Evolutionary conservation across 2,329 filamentous ascomycete genomes (phyloP).

Genomic region (Hypoxylon sp.): DNA sequence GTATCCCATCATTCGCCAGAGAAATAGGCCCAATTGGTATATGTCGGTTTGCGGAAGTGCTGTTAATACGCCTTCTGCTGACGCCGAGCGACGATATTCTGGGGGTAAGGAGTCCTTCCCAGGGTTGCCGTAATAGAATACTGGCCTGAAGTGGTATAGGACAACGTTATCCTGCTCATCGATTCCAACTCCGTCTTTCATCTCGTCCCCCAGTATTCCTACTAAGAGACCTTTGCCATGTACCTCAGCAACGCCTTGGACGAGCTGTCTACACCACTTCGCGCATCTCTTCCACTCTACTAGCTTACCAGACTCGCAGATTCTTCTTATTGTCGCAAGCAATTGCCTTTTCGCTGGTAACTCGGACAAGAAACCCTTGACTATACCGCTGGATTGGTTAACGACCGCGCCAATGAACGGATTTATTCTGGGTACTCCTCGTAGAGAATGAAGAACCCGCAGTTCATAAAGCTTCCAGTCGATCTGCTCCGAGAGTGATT

Average conservation of each 20-base stretch:
- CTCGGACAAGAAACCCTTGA: not conserved
- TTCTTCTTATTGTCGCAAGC: not conserved
- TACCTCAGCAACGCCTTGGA: not conserved
- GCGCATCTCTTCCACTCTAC: not conserved
- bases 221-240: not conserved
- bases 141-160: not conserved
- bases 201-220: not conserved
- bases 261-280: not conserved
- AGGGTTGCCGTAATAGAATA: not conserved
- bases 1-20: not conserved
- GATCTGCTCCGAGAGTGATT: not conserved
- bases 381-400: not conserved
- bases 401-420: not conserved
- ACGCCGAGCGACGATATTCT: not conserved
- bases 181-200: not conserved
- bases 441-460: not conserved
- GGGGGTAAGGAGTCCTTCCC: not conserved
- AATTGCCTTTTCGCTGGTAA: not conserved
- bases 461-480: not conserved
- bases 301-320: not conserved
- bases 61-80: not conserved
- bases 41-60: conserved; percentile 1
- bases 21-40: not conserved
- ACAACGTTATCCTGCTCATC: not conserved
- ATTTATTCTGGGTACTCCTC: not conserved